Base-by-base conservation (phyloP, 371 early-diverging fungal species). In the Mortierella sp. region DNA sequence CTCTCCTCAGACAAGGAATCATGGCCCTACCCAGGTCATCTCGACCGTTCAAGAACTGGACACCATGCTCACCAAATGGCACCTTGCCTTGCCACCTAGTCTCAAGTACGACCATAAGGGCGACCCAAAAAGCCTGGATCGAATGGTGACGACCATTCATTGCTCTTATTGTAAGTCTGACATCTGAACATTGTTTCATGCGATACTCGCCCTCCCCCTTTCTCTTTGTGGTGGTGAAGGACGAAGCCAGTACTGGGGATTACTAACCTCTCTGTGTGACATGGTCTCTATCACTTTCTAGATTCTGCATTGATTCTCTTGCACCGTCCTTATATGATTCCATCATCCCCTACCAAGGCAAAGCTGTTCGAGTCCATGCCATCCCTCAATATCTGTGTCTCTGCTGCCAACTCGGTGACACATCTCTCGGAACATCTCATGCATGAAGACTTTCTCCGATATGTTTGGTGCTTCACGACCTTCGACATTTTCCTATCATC, bases 241-340 rank as follows among this genome's bases (percentile, higher is more conserved):
- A n/a, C n/a, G n/a, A n/a, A n/a, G n/a, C n/a, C n/a, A n/a, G n/a
- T n/a, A n/a, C n/a, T n/a, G n/a, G n/a, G 13, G 38, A 49, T 3
- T 5, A 24, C 50, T 12, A 21, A 34, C 27, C 56, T 5, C 62
- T 42, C 6, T 28, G 34, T n/a, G n/a, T 23, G 19, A 50, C 57
- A 6, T 61, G 48, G 8, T 10, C 14, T 39, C 1, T 41, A 21
- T 24, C 30, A 18, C 0, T n/a, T 8, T 39, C 5, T 62, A 72
- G 78, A 85, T 39, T 82, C 87, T 13, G 65, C 83, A 10, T 60
- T 87, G n/a, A 85, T 86, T 28, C 58, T 88, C 10, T 64, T 88
- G 12, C 88, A 88, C 60, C 72, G 88, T 23, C 87, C 88, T 0
- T 86, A 82, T 58, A 88, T 88, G 79, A 52, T 70, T 7, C 78